phyloP scores from a whole-genome alignment of 2,329 filamentous ascomycete genomes.

The Alternaria alternata region DNA sequence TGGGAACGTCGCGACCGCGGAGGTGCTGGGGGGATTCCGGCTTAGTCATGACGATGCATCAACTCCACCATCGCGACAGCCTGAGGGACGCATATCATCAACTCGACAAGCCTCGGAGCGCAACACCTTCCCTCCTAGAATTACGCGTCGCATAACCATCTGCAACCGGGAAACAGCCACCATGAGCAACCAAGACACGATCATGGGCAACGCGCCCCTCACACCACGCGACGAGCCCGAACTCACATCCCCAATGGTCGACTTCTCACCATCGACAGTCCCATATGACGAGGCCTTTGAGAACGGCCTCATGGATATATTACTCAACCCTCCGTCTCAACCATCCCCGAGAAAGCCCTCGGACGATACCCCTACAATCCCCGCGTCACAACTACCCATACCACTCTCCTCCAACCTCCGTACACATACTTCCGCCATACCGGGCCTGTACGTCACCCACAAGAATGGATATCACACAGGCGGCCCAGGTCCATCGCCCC shows the following conservation, averaged over 20 bases:
- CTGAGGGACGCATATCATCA: neutral
- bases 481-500: constrained; percentile 54
- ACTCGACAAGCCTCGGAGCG: neutral
- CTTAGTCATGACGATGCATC: constrained; percentile 13
- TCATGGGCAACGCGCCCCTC: constrained; percentile 41
- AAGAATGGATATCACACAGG: constrained; percentile 58
- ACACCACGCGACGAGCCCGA: constrained; percentile 44
- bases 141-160: constrained; percentile 1
- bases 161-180: neutral
- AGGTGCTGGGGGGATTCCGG: constrained; percentile 15
- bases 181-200: constrained; percentile 34
- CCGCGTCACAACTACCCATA: constrained; percentile 51
- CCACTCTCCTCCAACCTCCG: constrained; percentile 54
- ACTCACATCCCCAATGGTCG: constrained; percentile 43
- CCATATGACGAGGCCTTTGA: constrained; percentile 56
- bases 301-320: constrained; percentile 52
- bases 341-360: constrained; percentile 32
- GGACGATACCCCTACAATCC: constrained; percentile 35
- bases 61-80: constrained; percentile 5
- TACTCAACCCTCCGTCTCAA: constrained; percentile 46
- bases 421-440: constrained; percentile 53
- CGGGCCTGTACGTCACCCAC: constrained; percentile 57
- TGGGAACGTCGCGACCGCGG: constrained; percentile 12
- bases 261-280: constrained; percentile 55
- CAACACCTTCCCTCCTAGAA: neutral